phyloP scores from a whole-genome alignment of 352 stramenopile genomes.

The Pythium chondricola region DNA sequence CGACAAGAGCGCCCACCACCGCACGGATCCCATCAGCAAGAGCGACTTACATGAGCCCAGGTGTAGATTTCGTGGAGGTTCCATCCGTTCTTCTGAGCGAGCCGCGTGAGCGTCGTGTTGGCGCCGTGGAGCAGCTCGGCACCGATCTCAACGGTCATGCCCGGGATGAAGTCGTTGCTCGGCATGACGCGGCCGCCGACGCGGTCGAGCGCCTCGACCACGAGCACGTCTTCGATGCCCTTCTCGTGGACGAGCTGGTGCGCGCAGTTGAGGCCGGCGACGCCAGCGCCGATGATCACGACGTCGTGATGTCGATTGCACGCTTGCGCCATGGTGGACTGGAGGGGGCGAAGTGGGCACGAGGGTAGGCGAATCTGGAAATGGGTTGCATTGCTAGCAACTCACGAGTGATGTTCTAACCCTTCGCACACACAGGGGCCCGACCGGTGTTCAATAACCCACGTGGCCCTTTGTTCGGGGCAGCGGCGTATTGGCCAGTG shows the following conservation, averaged over 20 bases:
- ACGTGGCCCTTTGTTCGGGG: background rate
- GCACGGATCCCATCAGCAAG: too few species aligned
- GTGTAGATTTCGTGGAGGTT: constrained; percentile 77
- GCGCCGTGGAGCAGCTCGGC: constrained; percentile 71
- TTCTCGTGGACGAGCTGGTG: constrained; percentile 49
- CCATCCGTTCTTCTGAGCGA: constrained; percentile 60
- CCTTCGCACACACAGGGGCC: too few species aligned
- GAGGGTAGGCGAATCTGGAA: too few species aligned
- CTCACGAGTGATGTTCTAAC: too few species aligned
- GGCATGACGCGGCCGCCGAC: constrained; percentile 62
- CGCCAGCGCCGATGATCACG: constrained; percentile 61
- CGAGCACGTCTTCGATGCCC: constrained; percentile 55
- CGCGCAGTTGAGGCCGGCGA: constrained; percentile 61
- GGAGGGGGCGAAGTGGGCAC: too few species aligned
- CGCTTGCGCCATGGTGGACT: too few species aligned
- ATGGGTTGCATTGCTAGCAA: too few species aligned
- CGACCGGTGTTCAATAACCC: too few species aligned
- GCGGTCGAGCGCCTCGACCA: constrained; percentile 70
- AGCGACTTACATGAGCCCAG: constrained; percentile 73
- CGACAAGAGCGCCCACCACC: too few species aligned
- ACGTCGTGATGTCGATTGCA: constrained; percentile 34
- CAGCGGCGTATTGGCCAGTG: background rate
- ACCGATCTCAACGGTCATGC: constrained; percentile 66
- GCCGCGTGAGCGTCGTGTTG: constrained; percentile 69
- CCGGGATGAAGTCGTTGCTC: constrained; percentile 57